Evolutionary conservation across 108 stramenopile genomes (phyloP).

Genomic region (Fragilaria radians): DNA sequence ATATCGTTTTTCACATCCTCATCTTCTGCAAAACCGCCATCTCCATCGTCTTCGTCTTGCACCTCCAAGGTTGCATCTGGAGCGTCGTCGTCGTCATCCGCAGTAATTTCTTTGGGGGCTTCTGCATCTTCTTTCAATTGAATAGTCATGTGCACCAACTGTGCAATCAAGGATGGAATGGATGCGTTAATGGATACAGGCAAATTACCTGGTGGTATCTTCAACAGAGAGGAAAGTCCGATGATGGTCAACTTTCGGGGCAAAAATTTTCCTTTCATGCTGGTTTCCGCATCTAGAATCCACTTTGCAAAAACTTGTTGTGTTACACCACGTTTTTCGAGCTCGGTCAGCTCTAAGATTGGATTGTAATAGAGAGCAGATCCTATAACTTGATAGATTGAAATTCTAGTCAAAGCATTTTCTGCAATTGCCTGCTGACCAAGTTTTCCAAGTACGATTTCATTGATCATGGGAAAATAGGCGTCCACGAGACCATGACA

Average conservation of each 20-base stretch:
- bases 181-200: constrained; percentile 48
- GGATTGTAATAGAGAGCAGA: constrained; percentile 87
- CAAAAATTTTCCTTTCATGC: constrained; percentile 59
- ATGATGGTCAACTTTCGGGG: constrained; percentile 77
- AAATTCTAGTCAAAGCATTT: constrained; percentile 55
- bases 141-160: constrained; percentile 41
- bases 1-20: constrained; percentile 78
- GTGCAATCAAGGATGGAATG: constrained; percentile 66
- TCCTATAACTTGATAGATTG: constrained; percentile 80
- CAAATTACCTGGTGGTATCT: constrained; percentile 52
- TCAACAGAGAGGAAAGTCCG: constrained; percentile 61
- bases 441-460: constrained; percentile 73
- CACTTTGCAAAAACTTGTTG: constrained; percentile 79
- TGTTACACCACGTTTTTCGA: constrained; percentile 80
- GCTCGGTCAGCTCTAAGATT: constrained; percentile 71
- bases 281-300: constrained; percentile 57
- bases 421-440: constrained; percentile 77
- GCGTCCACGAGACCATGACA: constrained; percentile 77
- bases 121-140: constrained; percentile 68
- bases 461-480: constrained; percentile 79
- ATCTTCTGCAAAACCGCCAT: constrained; percentile 75
- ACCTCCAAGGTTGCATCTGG: constrained; percentile 30
- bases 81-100: constrained; percentile 30
- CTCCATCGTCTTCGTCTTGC: constrained; percentile 34
- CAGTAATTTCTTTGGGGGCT: constrained; percentile 25